Evolutionary conservation across 1,284 basidiomycete species (phyloP).

Genomic region (Ceratobasidium sp.): DNA sequence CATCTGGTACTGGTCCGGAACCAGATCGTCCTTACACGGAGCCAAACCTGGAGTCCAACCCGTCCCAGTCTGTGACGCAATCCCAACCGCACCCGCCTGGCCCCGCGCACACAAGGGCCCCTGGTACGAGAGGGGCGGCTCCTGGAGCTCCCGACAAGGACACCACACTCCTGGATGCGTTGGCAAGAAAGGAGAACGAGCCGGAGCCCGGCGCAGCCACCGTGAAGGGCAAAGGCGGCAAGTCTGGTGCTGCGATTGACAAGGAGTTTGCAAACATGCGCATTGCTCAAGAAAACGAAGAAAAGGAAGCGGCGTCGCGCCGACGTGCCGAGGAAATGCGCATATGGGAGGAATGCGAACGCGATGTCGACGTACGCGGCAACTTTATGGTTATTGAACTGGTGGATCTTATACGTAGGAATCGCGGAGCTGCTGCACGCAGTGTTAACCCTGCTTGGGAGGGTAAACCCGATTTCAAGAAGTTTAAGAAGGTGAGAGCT

Average conservation of each 20-base stretch:
- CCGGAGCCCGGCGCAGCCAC: not conserved
- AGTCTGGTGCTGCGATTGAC: conserved; percentile 9
- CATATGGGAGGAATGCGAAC: conserved; percentile 77
- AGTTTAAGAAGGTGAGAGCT: conserved; percentile 77
- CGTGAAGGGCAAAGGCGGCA: not conserved
- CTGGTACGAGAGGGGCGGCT: conserved; percentile 14
- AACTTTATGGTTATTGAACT: conserved; percentile 90
- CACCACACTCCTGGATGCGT: conserved; percentile 16
- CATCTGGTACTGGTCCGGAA: not conserved
- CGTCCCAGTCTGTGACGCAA: not conserved
- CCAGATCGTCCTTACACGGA: conserved; percentile 1
- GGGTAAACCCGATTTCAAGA: conserved; percentile 82
- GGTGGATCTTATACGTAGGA: conserved; percentile 61
- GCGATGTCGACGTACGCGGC: conserved; percentile 71
- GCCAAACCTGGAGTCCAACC: conserved; percentile 21
- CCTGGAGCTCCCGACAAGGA: conserved; percentile 39
- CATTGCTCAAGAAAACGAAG: conserved; percentile 30
- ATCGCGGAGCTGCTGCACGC: conserved; percentile 41
- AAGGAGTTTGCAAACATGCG: conserved; percentile 40
- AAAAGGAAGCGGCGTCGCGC: conserved; percentile 25
- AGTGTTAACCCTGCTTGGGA: conserved; percentile 60
- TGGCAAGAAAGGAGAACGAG: conserved; percentile 14
- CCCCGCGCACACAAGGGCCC: conserved; percentile 21
- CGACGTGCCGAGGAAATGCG: conserved; percentile 63
- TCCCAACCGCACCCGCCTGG: conserved; percentile 5